Base-by-base conservation (phyloP, 2,329 filamentous ascomycete genomes). In the Colletotrichum eremochloae region DNA sequence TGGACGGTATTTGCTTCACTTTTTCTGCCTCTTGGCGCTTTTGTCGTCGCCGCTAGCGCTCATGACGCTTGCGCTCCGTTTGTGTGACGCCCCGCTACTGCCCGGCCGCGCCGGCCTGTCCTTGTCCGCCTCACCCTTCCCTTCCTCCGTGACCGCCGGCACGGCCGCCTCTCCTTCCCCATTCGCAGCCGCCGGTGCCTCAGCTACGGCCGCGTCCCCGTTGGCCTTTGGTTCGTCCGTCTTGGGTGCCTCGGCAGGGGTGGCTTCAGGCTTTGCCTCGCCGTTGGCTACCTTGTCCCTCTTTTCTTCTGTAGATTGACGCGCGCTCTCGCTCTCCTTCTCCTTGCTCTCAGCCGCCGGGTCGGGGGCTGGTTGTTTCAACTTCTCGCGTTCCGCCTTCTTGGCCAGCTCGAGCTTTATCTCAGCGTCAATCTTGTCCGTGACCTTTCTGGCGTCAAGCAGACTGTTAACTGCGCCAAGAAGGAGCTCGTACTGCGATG, bases 61-160 rank as follows among this genome's bases (percentile, higher is more conserved):
- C 65, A 97, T 80, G 42, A 95, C 93, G 80, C 94, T 97, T 1
- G 94, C 94, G 79, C 94, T 96, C 71, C 94, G 89, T 84, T 97
- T 97, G 75, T 93, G 91, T 0, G 82, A 76, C 11, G 79, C 80
- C 53, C 82, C 79, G 73, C 84, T 85, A 74, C 82, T 84, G 18
- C 78, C 79, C 2, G 82, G 82, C 56, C 82, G 78, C 14, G 67
- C 71, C 20, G 74, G 76, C 74, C 77, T 82, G 48, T 79, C 79
- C 72, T 81, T 74, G 20, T 76, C 74, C 15, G 63, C 63, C 5
- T 76, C 73, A 2, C 75, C 71, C 67, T 77, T 66, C 63, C 76
- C 60, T 68, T 77, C 56, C 69, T 38, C 44, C 42, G 67, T 62
- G 6, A 66, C 66, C 20, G 69, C 52, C 15, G 72, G 50, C 46